phyloP scores from a whole-genome alignment of 768 basidiomycete genomes.

The Podaxis sp. region DNA sequence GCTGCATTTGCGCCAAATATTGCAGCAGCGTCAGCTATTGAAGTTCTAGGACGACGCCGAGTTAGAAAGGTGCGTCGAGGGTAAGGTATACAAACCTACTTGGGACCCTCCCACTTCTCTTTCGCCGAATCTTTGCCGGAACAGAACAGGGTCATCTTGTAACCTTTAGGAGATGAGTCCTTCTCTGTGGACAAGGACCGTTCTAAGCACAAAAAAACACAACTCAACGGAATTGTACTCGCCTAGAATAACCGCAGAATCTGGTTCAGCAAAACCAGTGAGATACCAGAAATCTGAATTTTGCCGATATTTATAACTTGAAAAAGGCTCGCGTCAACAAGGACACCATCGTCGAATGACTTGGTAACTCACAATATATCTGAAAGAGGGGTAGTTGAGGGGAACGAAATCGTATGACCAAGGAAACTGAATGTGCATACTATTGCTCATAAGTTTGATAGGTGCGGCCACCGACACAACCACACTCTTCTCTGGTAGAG shows the following conservation, averaged over 20 bases:
- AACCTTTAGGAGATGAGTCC: slow-evolving; percentile 67
- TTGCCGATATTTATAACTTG: slow-evolving; percentile 93
- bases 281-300: slow-evolving; percentile 93
- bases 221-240: slow-evolving; percentile 13
- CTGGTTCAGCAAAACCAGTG: slow-evolving; percentile 93
- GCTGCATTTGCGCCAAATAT: slow-evolving; percentile 83
- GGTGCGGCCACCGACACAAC: slow-evolving; percentile 79
- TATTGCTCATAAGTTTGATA: slow-evolving; percentile 82
- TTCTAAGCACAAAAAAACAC: slow-evolving; percentile 2
- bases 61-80: background rate
- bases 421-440: slow-evolving; percentile 40
- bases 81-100: slow-evolving; percentile 30
- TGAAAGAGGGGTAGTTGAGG: slow-evolving; percentile 19
- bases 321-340: slow-evolving; percentile 14
- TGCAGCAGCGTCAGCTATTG: slow-evolving; percentile 56
- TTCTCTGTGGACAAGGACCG: slow-evolving; percentile 50
- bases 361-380: slow-evolving; percentile 71
- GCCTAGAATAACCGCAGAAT: slow-evolving; percentile 87
- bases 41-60: slow-evolving; percentile 42
- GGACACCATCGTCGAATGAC: background rate
- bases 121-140: slow-evolving; percentile 68
- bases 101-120: slow-evolving; percentile 93
- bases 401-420: slow-evolving; percentile 8
- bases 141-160: slow-evolving; percentile 85
- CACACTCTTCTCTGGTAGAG: slow-evolving; percentile 66